Conservation (phyloP, 129 eudicot species). For the Flaveria sonorensis region DNA sequence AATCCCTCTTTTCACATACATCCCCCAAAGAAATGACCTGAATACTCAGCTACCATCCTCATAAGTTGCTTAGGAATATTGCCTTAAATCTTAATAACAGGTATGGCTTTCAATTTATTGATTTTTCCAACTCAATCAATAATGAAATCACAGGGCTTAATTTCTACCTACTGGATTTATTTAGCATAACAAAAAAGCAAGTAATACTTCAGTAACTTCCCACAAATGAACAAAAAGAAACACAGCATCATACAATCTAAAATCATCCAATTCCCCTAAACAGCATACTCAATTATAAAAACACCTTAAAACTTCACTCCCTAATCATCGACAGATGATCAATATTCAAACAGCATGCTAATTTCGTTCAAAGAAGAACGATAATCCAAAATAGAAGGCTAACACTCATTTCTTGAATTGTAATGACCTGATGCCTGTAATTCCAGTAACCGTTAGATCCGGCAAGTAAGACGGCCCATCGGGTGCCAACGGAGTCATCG, state of each 20-base stretch:
- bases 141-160: slow-evolving; percentile 10
- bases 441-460: slow-evolving; percentile 98
- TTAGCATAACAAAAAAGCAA: background rate
- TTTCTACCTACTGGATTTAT: background rate
- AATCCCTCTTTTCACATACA: slow-evolving; percentile 1
- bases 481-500: slow-evolving; percentile 50
- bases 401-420: background rate
- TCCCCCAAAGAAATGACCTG: slow-evolving; percentile 1
- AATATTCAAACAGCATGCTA: slow-evolving; percentile 10
- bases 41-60: background rate
- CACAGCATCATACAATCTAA: background rate
- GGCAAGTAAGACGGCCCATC: slow-evolving; percentile 97
- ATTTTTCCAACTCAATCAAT: slow-evolving; percentile 7
- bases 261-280: background rate
- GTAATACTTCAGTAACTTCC: no score
- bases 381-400: slow-evolving; percentile 7
- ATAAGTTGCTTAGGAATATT: slow-evolving; percentile 18
- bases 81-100: background rate
- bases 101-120: background rate
- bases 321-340: background rate
- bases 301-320: background rate
- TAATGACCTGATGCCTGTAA: slow-evolving; percentile 84
- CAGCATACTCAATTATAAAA: background rate
- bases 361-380: background rate
- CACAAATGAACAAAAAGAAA: no score